Percentiles rank a stretch among this genome's conserved stretches.
Evolutionary conservation across 2,329 filamentous ascomycete genomes (phyloP).

Genomic region (Pseudogymnoascus sp.): DNA sequence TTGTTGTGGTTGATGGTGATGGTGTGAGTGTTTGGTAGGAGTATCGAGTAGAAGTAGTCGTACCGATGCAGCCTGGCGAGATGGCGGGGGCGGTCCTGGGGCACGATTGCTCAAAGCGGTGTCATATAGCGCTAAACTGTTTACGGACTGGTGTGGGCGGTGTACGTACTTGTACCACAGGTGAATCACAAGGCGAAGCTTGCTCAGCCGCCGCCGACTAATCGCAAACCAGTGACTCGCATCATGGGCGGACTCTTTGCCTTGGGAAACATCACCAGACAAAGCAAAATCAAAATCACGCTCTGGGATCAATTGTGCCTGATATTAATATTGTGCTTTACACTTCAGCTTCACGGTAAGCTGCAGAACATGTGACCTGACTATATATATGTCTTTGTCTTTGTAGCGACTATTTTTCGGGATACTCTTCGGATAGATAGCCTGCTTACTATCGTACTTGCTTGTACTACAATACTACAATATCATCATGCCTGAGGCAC

Average conservation of each 20-base stretch:
- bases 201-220: constrained; percentile 7
- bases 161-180: background rate
- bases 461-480: background rate
- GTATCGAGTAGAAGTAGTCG: constrained; percentile 9
- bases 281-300: background rate
- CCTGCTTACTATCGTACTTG: background rate
- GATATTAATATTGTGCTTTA: background rate
- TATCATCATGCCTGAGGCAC: background rate
- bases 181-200: constrained; percentile 8
- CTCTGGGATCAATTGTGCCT: background rate
- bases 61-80: constrained; percentile 11
- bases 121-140: background rate
- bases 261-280: constrained; percentile 1
- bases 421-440: background rate
- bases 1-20: constrained; percentile 18
- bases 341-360: background rate
- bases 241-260: background rate
- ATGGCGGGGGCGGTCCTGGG: constrained; percentile 2
- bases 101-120: constrained; percentile 6
- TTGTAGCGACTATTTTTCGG: background rate
- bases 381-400: background rate
- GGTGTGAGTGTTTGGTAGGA: constrained; percentile 17
- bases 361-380: background rate
- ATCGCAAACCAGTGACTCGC: constrained; percentile 6
- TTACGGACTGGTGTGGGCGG: background rate